phyloP scores from a whole-genome alignment of 164 flowering plant genomes.

The Aristolochia contorta region DNA sequence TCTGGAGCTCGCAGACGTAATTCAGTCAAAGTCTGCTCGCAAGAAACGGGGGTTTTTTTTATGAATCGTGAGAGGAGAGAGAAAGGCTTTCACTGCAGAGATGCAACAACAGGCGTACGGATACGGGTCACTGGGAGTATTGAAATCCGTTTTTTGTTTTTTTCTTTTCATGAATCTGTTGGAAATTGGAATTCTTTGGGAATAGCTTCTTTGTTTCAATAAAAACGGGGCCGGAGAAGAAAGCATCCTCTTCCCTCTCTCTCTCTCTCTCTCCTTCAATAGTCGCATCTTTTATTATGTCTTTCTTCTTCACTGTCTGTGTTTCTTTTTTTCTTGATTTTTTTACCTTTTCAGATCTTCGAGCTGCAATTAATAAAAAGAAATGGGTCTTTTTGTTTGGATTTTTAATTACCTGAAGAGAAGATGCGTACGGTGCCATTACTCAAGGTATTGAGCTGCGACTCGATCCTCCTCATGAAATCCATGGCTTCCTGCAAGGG shows the following conservation, averaged over 20 bases:
- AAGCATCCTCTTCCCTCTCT: neutral
- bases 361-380: neutral
- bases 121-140: no score
- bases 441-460: conserved; percentile 60
- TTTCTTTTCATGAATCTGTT: neutral
- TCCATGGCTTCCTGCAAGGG: conserved; percentile 97
- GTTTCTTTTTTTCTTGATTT: neutral
- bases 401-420: conserved; percentile 28
- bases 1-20: no score
- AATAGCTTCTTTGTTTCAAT: neutral
- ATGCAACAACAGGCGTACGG: no score
- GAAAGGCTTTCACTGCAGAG: neutral
- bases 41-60: neutral
- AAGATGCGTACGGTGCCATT: conserved; percentile 44
- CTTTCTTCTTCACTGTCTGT: neutral
- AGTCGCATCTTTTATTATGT: neutral
- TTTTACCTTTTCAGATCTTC: neutral
- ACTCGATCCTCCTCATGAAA: conserved; percentile 79
- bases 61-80: neutral
- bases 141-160: no score
- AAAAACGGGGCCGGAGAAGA: neutral
- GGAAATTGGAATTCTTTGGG: no score
- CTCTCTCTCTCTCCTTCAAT: neutral
- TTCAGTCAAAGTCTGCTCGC: conserved; percentile 6
- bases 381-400: no score